Percentiles rank a stretch among this genome's conserved stretches.
phyloP scores from a whole-genome alignment of 192 early-diverging fungal species.

The Umbelopsis vinacea region DNA sequence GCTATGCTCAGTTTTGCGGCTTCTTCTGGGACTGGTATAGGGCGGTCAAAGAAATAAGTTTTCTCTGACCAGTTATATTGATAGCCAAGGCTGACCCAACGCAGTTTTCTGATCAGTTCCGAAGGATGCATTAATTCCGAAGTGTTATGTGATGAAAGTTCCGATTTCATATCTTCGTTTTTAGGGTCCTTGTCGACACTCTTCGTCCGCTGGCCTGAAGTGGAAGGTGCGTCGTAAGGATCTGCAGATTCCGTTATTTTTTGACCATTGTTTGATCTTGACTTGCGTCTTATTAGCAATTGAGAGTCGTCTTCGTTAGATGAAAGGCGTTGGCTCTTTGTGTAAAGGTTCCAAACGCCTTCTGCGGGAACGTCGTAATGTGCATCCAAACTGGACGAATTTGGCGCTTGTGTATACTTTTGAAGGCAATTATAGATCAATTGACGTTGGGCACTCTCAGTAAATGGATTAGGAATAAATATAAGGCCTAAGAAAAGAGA shows the following conservation, averaged over 20 bases:
- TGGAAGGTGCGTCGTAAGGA: neutral
- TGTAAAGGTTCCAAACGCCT: conserved; percentile 66
- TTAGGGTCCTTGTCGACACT: conserved; percentile 37
- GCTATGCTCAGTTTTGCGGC: conserved; percentile 63
- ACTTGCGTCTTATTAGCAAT: conserved; percentile 41
- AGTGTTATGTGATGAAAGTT: conserved; percentile 32
- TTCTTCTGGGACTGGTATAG: conserved; percentile 70
- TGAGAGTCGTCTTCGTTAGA: conserved; percentile 28
- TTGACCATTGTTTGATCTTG: conserved; percentile 41
- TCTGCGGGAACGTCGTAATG: conserved; percentile 72
- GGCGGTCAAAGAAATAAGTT: conserved; percentile 73
- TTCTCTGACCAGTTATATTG: conserved; percentile 86
- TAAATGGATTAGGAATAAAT: conserved; percentile 79
- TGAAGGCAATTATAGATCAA: conserved; percentile 75
- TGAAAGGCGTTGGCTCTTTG: conserved; percentile 31
- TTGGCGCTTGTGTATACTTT: conserved; percentile 79
- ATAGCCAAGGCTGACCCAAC: conserved; percentile 78
- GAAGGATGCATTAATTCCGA: conserved; percentile 44
- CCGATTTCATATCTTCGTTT: neutral
- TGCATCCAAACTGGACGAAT: conserved; percentile 87
- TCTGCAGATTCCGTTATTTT: conserved; percentile 19
- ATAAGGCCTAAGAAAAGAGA: conserved; percentile 69
- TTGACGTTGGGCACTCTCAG: conserved; percentile 68
- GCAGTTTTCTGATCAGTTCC: conserved; percentile 55
- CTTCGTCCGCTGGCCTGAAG: too few relatives aligned